phyloP scores from a whole-genome alignment of 352 stramenopile genomes.

The Globisporangium camurandrum region DNA sequence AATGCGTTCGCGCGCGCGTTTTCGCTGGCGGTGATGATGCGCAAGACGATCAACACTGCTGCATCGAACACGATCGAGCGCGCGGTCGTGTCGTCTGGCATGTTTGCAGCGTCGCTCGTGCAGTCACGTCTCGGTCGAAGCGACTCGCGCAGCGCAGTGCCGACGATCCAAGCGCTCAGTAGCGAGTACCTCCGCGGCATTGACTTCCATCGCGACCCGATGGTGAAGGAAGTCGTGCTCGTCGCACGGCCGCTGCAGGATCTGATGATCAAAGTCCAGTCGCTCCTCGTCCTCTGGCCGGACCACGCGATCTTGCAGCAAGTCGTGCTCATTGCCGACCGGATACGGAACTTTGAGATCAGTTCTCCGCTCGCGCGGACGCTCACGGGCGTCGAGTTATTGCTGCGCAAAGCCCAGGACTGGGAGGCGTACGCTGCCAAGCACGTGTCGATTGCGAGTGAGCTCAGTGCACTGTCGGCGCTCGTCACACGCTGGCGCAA shows the following conservation, averaged over 20 bases:
- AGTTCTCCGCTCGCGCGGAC: constrained; percentile 85
- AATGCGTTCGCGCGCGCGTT: constrained; percentile 64
- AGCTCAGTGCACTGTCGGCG: constrained; percentile 88
- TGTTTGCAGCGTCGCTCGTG: constrained; percentile 64
- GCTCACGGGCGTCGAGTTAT: constrained; percentile 92
- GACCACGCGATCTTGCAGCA: constrained; percentile 96
- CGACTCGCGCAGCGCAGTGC: constrained; percentile 27
- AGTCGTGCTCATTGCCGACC: constrained; percentile 87
- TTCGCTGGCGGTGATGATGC: constrained; percentile 57
- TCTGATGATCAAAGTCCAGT: constrained; percentile 86
- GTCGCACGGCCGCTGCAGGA: constrained; percentile 83
- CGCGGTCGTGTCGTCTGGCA: constrained; percentile 37
- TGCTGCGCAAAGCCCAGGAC: constrained; percentile 96
- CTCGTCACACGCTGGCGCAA: constrained; percentile 97
- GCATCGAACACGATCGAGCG: constrained; percentile 33
- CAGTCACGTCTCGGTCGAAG: constrained; percentile 53
- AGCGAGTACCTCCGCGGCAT: constrained; percentile 74
- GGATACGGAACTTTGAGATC: constrained; percentile 85
- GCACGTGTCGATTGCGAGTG: constrained; percentile 86
- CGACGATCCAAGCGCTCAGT: constrained; percentile 46
- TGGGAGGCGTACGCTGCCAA: constrained; percentile 97
- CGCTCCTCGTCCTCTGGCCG: constrained; percentile 92
- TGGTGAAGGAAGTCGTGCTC: constrained; percentile 90
- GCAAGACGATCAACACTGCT: constrained; percentile 55
- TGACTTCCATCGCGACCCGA: constrained; percentile 92